A percentile compares a stretch with the other conserved stretches of the same genome.
Evolutionary conservation across 768 basidiomycete genomes (phyloP).

Genomic region (Mycena metata): DNA sequence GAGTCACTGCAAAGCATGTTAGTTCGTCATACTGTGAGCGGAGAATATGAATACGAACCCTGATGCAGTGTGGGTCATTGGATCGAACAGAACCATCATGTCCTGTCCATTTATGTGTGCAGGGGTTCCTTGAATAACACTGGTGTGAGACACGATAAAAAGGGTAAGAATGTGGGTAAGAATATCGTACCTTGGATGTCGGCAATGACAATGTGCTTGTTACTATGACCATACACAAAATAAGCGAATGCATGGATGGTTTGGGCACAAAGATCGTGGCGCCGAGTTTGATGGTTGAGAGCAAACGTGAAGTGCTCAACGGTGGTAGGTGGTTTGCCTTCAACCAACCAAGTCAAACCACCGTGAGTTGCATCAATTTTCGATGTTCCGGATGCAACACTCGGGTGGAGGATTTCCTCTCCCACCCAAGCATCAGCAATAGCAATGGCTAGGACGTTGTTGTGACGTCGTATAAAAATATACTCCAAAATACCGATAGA

Average conservation of each 20-base stretch:
- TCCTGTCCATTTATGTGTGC: conserved; percentile 23
- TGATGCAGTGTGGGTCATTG: conserved; percentile 37
- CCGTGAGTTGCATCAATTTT: background rate
- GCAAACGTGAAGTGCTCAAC: conserved; percentile 32
- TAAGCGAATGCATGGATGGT: conserved; percentile 35
- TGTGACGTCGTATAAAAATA: no score
- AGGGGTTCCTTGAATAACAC: conserved; percentile 32
- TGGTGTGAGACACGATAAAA: background rate
- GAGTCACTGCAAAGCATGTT: background rate
- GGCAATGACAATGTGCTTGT: conserved; percentile 22
- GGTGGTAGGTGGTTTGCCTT: conserved; percentile 20
- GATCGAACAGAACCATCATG: conserved; percentile 34
- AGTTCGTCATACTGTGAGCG: background rate
- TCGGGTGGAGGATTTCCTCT: background rate
- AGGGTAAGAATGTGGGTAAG: background rate
- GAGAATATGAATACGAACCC: conserved; percentile 24
- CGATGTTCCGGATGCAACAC: conserved; percentile 19
- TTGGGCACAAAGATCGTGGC: conserved; percentile 1
- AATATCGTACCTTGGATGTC: conserved; percentile 39
- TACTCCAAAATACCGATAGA: no score
- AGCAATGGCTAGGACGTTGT: background rate
- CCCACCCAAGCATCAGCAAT: conserved; percentile 12
- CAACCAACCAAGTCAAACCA: conserved; percentile 35
- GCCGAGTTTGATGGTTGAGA: conserved; percentile 11
- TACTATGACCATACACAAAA: conserved; percentile 28